Conservation (phyloP, 169 alveolate species). For the Plasmodium malariae region DNA sequence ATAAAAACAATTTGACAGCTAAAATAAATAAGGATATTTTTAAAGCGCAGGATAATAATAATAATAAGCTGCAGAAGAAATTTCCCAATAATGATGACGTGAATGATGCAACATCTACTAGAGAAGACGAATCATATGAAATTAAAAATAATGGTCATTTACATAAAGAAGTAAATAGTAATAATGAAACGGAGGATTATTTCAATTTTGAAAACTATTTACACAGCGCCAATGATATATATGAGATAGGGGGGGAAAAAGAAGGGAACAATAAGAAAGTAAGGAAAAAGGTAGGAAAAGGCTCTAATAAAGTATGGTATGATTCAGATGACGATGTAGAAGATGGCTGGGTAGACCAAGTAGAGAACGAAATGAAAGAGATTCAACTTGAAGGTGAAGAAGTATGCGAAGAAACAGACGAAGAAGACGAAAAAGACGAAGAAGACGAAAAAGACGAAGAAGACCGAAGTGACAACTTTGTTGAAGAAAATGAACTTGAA, state of each 20-base stretch:
- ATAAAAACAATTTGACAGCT: not conserved
- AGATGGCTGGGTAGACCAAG: not conserved
- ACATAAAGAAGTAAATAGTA: not conserved
- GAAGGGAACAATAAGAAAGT: not conserved
- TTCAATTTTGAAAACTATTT: conserved; percentile 49
- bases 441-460: not conserved
- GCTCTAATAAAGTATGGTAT: conserved; percentile 33
- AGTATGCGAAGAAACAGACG: not conserved
- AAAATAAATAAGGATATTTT: not conserved
- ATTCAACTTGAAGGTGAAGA: not conserved
- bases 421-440: not conserved
- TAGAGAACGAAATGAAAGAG: not conserved
- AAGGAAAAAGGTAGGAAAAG: not conserved
- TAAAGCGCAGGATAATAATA: not conserved
- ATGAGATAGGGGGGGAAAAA: conserved; percentile 3
- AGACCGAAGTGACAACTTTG: not conserved
- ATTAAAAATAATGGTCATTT: not conserved
- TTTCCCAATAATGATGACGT: not conserved
- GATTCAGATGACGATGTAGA: conserved; percentile 70
- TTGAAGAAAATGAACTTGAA: conserved; percentile 2
- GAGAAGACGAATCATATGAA: conserved; percentile 8
- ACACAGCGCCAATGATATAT: not conserved
- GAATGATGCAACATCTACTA: not conserved
- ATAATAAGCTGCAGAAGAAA: not conserved
- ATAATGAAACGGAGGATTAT: not conserved